Conservation (phyloP, 805 yeast species). For the Wickerhamiella cacticola region DNA sequence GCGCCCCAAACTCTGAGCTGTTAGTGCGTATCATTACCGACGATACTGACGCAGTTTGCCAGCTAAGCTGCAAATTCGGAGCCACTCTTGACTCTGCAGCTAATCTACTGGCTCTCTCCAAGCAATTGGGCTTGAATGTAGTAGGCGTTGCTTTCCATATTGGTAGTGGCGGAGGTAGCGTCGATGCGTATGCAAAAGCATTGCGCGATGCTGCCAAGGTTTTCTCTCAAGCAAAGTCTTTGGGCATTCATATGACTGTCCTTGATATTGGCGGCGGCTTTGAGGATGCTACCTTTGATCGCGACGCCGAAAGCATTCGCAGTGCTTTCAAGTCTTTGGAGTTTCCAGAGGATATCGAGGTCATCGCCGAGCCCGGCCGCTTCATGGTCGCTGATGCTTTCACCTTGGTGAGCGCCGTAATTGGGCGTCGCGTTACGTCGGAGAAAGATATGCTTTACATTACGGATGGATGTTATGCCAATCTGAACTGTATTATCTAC, state of each 20-base stretch:
- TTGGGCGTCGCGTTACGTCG: conserved; percentile 56
- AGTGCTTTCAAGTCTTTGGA: conserved; percentile 36
- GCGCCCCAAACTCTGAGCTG: conserved; percentile 57
- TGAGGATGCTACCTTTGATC: conserved; percentile 43
- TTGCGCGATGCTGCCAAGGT: conserved; percentile 47
- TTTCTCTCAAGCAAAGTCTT: conserved; percentile 44
- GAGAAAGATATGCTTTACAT: conserved; percentile 56
- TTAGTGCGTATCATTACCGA: conserved; percentile 79
- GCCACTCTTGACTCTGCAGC: conserved; percentile 48
- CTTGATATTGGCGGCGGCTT: conserved; percentile 95
- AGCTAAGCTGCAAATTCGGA: conserved; percentile 81
- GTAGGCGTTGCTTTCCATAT: conserved; percentile 90
- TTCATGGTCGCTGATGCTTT: conserved; percentile 76
- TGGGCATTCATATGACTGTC: conserved; percentile 40
- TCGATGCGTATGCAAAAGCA: conserved; percentile 44
- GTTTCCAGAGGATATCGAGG: conserved; percentile 44
- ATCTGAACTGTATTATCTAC: conserved; percentile 82
- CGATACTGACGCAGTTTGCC: conserved; percentile 77
- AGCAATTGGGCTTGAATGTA: conserved; percentile 47
- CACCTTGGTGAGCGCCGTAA: conserved; percentile 70
- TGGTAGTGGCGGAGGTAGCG: conserved; percentile 72
- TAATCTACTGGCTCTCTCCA: conserved; percentile 48
- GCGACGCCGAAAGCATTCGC: conserved; percentile 47
- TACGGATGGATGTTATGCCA: conserved; percentile 93
- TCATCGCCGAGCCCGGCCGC: conserved; percentile 93